Evolutionary conservation across 345 rosid species (phyloP), one percentile per base, ranked within the genome.

Genomic region (Linum trigynum): DNA sequence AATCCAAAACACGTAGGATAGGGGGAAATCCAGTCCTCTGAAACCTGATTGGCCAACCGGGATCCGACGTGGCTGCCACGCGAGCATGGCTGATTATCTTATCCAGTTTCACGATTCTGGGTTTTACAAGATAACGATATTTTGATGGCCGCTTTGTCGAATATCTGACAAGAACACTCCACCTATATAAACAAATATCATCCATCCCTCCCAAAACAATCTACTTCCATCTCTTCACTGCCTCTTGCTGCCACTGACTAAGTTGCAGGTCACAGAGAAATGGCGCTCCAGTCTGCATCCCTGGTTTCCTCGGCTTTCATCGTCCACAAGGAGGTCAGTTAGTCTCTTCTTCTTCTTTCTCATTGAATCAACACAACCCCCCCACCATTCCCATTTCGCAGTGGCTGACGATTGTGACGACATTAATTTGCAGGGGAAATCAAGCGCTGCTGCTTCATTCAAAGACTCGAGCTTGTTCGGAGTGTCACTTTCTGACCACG

Each of bases 271-370:
- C 12, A 61, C 8, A 39, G 17, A 59, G 15, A 9, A 71, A 90
- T 90, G 95, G 89, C 90, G 65, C 85, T 87, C 57, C 92, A 78
- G 73, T 79, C 97, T 71, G 79, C 94, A 80, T 83, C 94, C 65
- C 80, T 90, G 79, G 78, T 81, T 60, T 80, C 90, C 68, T 84
- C 89, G 68, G 73, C 89, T 71, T 79, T 85, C 74, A 68, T 80
- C 62, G 61, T 76, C 53, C 83, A 78, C 41, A 86, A 81, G 77
- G 85, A 86, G 87, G 97, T 92, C 71, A 64, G 69, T 62, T 67
- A 6, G 37, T 50, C 14, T 38, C 38, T 61, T n/a, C n/a, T n/a
- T n/a, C 11, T 23, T n/a, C 7, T 39, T 61, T n/a, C 11, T 64
- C 6, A 41, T 41, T 4, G 9, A 41, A 4, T 41, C 45, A 4